Base-by-base conservation (phyloP, 257 asterid genomes). In the Forsythia viridissima region DNA sequence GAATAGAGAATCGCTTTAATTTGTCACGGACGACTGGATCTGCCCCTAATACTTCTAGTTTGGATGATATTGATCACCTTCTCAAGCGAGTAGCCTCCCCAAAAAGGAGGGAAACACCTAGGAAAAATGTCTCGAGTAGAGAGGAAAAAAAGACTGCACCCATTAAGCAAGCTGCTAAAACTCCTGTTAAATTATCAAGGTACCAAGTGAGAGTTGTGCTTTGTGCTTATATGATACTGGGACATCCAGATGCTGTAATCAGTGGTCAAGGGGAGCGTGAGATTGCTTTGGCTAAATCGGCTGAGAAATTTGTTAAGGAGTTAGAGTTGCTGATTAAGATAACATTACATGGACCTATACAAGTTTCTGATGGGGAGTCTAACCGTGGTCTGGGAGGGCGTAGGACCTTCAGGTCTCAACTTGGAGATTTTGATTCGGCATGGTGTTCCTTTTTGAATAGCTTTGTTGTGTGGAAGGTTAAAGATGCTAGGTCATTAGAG, bases 361-460 rank as follows among this genome's bases (percentile, higher is more conserved):
- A 83, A 82, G 84, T 79, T 70, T 69, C 89, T 55, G 82, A 86
- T 72, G 85, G 87, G 75, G 86, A 74, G 74, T 81, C 91, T 82
- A 89, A 80, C 46, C 46, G 21, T 61, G 81, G 72, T 9, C 20
- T 78, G 38, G 85, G 76, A 68, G 77, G 51, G 21, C 86, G 72
- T 59, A 76, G 78, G 70, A 89, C 91, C 72, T 92, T 93, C 83
- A 89, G 89, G 82, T 82, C 79, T 68, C 99, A 93, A 88, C 97
- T 96, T 85, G 89, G 86, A 52, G 86, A 81, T 67, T 96, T 92
- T 87, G 99, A 96, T 88, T 85, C 92, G 66, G 89, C 98, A 30
- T 96, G 99, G 99, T 93, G 98, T 82, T 90, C 96, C 52, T 96
- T 87, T 74, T 88, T 96, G 90, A 91, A 91, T 88, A 92, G 96